Evolutionary conservation across 805 yeast species (phyloP).

Genomic region (Candida morakotiae): DNA sequence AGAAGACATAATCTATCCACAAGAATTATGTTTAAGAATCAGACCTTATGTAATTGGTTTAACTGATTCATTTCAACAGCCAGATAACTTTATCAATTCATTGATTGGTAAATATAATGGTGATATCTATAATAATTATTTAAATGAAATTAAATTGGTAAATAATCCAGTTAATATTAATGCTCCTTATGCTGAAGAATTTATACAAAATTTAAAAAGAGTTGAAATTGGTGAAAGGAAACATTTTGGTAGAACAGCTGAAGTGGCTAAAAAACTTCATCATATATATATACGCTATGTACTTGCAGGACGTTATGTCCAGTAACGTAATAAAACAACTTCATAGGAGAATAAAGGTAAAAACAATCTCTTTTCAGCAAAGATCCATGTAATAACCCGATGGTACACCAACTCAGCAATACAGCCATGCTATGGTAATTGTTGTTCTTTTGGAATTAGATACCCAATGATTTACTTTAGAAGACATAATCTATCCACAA

Average conservation of each 20-base stretch:
- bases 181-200: slow-evolving; percentile 52
- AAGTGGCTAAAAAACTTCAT: slow-evolving; percentile 9
- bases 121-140: slow-evolving; percentile 77
- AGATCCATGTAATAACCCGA: too few species aligned
- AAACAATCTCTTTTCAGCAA: too few species aligned
- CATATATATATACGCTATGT: too few species aligned
- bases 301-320: too few species aligned
- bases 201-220: slow-evolving; percentile 33
- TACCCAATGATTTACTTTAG: too few species aligned
- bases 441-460: too few species aligned
- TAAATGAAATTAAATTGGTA: slow-evolving; percentile 43
- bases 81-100: slow-evolving; percentile 78
- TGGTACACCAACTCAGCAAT: too few species aligned
- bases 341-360: too few species aligned
- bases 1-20: slow-evolving; percentile 22
- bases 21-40: slow-evolving; percentile 21
- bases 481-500: slow-evolving; percentile 23
- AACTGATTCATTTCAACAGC: slow-evolving; percentile 79
- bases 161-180: slow-evolving; percentile 52
- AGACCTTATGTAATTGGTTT: slow-evolving; percentile 71
- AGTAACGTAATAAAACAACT: too few species aligned
- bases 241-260: slow-evolving; percentile 21
- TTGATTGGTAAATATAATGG: slow-evolving; percentile 81
- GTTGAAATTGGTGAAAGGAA: slow-evolving; percentile 29
- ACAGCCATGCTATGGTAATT: too few species aligned